Evolutionary conservation across 2,329 filamentous ascomycete species (phyloP).

Genomic region (Diaporthe sp.): DNA sequence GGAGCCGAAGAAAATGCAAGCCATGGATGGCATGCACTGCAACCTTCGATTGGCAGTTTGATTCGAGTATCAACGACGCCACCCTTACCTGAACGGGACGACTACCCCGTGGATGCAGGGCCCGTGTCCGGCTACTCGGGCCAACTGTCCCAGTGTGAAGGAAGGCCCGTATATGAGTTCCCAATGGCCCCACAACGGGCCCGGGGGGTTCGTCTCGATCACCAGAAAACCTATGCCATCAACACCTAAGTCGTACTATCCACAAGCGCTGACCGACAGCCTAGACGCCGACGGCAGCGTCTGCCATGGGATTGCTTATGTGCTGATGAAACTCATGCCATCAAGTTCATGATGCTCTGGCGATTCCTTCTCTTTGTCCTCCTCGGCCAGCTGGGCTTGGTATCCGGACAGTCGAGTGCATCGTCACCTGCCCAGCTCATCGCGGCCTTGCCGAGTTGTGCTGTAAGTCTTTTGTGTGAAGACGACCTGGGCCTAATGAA

Average conservation of each 20-base stretch:
- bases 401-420: neutral
- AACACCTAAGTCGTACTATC: neutral
- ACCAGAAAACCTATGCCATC: neutral
- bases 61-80: slow-evolving; percentile 26
- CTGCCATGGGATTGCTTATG: slow-evolving; percentile 18
- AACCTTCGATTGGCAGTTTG: slow-evolving; percentile 27
- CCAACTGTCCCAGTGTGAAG: neutral
- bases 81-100: slow-evolving; percentile 5
- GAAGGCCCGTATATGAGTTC: slow-evolving; percentile 7
- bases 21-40: slow-evolving; percentile 23
- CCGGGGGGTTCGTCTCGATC: slow-evolving; percentile 6
- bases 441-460: slow-evolving; percentile 10
- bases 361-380: slow-evolving; percentile 9
- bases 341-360: slow-evolving; percentile 15
- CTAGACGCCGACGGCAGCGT: slow-evolving; percentile 10
- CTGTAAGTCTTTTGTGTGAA: neutral
- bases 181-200: neutral
- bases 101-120: neutral
- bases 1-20: slow-evolving; percentile 20
- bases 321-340: neutral
- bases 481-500: no score
- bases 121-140: slow-evolving; percentile 8
- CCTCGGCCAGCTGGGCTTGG: slow-evolving; percentile 13
- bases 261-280: neutral
- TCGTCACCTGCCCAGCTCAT: slow-evolving; percentile 10